These are phyloP conservation scores for Flammula alnicola DNA, from an alignment of 1,284 basidiomycete species.

Conservation along the genomic window DNA sequence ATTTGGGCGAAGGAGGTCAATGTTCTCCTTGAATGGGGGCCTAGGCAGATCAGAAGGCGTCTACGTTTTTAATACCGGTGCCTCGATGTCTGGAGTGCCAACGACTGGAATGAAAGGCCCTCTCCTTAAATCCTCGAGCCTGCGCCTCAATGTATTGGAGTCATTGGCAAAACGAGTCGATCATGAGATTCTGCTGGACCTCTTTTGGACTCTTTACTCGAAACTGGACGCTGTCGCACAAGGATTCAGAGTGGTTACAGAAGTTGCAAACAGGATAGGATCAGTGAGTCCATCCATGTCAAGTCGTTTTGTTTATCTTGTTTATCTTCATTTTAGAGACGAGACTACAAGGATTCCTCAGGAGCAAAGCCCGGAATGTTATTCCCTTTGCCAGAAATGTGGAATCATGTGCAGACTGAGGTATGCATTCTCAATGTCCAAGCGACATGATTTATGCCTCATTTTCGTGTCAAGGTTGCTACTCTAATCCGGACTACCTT, in stretches of 20 bases:
- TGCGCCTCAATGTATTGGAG: conserved; percentile 81
- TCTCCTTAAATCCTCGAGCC: conserved; percentile 47
- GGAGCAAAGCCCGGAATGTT: conserved; percentile 72
- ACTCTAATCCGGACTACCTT: conserved; percentile 91
- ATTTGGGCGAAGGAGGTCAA: conserved; percentile 63
- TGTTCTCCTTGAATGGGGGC: conserved; percentile 38
- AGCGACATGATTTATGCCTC: not conserved
- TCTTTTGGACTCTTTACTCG: conserved; percentile 98
- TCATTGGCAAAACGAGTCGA: conserved; percentile 76
- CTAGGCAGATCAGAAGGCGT: conserved; percentile 49
- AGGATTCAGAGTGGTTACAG: conserved; percentile 89
- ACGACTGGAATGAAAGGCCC: conserved; percentile 29
- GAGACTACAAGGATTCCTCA: conserved; percentile 86
- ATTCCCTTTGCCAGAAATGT: conserved; percentile 90
- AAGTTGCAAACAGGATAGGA: conserved; percentile 88
- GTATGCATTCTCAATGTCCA: conserved; percentile 42
- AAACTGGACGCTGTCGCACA: conserved; percentile 97
- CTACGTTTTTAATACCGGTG: conserved; percentile 52
- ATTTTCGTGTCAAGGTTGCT: conserved; percentile 62
- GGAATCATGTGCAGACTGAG: conserved; percentile 91
- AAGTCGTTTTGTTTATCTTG: conserved; percentile 3
- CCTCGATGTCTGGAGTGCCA: conserved; percentile 26
- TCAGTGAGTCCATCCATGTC: conserved; percentile 59
- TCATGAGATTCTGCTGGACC: conserved; percentile 86
- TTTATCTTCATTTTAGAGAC: conserved; percentile 55